Base-by-base conservation (phyloP, 768 basidiomycete genomes). In the Tricholoma hemisulphureum region DNA sequence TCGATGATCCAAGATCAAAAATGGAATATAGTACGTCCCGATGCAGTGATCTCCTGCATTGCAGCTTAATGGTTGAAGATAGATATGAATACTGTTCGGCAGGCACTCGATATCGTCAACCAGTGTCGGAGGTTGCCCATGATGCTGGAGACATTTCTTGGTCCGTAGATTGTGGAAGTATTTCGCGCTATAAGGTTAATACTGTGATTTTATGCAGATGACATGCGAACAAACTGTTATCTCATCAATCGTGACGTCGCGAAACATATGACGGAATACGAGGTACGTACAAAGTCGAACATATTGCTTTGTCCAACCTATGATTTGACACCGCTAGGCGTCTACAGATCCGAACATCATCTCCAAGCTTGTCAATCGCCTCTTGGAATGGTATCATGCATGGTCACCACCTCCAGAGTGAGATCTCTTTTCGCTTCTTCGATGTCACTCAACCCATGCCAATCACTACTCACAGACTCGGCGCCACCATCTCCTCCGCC, bases 391-490 rank as follows among this genome's bases (percentile, higher is more conserved):
- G 91, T 89, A 86, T 66, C 78, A 78, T 53, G 80, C 83, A n/a
- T 93, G 91, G 91, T 77, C 78, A 20, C 89, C 89, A 1, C 79
- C 81, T 13, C 64, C 72, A 45, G 88, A 89, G 89, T 87, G 60
- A 69, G 83, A 77, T 5, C 7, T 39, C 26, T 29, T 48, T 43
- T 34, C 34, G 32, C 18, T 39, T 51, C 34, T 32, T 53, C 35
- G 59, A 41, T n/a, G n/a, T n/a, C 21, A 34, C 21, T 3, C 28
- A 9, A 53, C 21, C 24, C 55, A 28, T 4, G 41, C 16, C 31
- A 41, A 37, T 58, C 49, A 65, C 63, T 58, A 51, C 59, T 16
- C n/a, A 57, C 62, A 91, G 88, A 58, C 75, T 91, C 11, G 88
- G 87, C 6, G 64, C 77, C 26, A 84, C 83, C 1, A 78, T 89